Conservation (phyloP, 2,329 filamentous ascomycete species). For the Polytolypa hystricis region DNA sequence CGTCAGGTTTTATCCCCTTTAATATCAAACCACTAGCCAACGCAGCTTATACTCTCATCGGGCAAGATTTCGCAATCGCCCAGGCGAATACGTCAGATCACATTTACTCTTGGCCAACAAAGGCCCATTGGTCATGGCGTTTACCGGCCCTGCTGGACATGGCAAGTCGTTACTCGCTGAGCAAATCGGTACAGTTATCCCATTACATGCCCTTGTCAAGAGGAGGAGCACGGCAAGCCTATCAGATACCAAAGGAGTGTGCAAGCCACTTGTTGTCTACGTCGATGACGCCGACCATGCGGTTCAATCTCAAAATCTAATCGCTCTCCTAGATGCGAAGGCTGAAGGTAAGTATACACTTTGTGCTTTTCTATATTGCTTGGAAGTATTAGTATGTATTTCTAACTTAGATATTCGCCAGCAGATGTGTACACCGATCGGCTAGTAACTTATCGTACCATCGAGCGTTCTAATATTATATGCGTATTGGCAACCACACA, state of each 20-base stretch:
- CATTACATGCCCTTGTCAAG: not conserved
- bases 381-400: too few species aligned
- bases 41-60: slow-evolving; percentile 5
- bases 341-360: slow-evolving; percentile 5
- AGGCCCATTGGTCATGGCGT: slow-evolving; percentile 8
- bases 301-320: too few species aligned
- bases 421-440: too few species aligned
- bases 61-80: slow-evolving; percentile 9
- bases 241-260: not conserved
- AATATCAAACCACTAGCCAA: not conserved
- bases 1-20: not conserved
- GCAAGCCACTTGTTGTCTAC: slow-evolving; percentile 4
- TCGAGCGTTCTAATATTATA: too few species aligned
- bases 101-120: slow-evolving; percentile 4
- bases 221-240: not conserved
- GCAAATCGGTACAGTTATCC: slow-evolving; percentile 4
- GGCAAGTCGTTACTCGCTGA: slow-evolving; percentile 10
- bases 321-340: slow-evolving; percentile 36
- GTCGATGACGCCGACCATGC: slow-evolving; percentile 28
- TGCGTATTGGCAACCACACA: too few species aligned
- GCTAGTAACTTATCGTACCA: too few species aligned
- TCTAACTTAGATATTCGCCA: too few species aligned
- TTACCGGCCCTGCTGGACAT: slow-evolving; percentile 9
- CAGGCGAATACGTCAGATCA: slow-evolving; percentile 3
- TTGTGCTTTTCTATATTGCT: too few species aligned